Percentiles rank a stretch among this genome's conserved stretches.
Conservation (phyloP, 2,329 filamentous ascomycete genomes). For the Neophaeococcomyces mojaviensis region DNA sequence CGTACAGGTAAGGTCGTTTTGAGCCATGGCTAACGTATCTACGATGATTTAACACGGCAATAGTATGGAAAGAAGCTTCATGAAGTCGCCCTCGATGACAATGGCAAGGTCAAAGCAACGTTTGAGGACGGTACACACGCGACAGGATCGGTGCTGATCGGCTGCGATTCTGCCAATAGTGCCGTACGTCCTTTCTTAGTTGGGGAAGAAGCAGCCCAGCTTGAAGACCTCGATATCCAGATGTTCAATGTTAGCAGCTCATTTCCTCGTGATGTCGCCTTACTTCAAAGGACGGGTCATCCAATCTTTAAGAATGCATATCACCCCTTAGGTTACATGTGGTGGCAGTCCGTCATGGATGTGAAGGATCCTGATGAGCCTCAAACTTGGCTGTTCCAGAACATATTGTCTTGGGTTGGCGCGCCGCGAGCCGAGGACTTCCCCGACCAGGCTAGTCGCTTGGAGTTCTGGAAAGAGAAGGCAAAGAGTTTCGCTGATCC, state of each 20-base stretch:
- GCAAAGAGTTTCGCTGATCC: constrained; percentile 11
- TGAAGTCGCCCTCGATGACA: not conserved
- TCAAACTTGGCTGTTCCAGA: constrained; percentile 12
- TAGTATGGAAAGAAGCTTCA: constrained; percentile 8
- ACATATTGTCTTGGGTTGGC: constrained; percentile 11
- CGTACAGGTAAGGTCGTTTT: constrained; percentile 5
- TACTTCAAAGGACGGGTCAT: constrained; percentile 13
- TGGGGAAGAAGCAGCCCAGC: constrained; percentile 2
- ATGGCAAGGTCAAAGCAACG: constrained; percentile 7
- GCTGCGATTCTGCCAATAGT: constrained; percentile 15
- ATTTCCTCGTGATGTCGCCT: constrained; percentile 12
- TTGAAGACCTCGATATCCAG: constrained; percentile 6
- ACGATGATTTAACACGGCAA: not conserved
- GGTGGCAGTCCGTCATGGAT: constrained; percentile 8
- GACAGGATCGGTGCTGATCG: constrained; percentile 13
- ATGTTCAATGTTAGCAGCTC: constrained; percentile 11
- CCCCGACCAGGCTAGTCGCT: constrained; percentile 8
- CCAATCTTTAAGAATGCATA: constrained; percentile 17
- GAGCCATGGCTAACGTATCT: no score
- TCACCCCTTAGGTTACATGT: constrained; percentile 9
- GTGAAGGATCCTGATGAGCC: constrained; percentile 12
- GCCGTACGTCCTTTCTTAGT: constrained; percentile 10
- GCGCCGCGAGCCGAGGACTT: constrained; percentile 8
- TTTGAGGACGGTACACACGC: constrained; percentile 11
- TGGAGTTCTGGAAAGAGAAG: constrained; percentile 15